Base-by-base conservation (phyloP, 208 protist genomes). In the Acanthamoeba royreba region DNA sequence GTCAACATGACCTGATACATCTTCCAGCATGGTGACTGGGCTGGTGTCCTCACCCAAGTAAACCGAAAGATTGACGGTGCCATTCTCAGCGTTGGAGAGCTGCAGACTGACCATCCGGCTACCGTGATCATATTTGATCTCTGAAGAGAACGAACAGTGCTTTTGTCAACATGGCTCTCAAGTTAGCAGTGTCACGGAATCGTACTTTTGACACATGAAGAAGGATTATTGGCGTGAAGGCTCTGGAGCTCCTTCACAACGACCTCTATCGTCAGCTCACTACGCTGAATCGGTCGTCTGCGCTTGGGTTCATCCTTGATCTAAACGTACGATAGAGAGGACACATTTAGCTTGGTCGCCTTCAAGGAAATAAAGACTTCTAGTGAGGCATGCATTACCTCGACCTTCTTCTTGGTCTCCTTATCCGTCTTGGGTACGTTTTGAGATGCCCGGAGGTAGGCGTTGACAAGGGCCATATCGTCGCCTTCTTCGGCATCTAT, bases 181-280 rank as follows among this genome's bases (percentile, higher is more conserved):
- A 19, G 49, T 55, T 55, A 19, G 49, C 49, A 25, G 49, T 55
- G 49, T 55, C 49, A 25, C 13, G 17, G 61, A 38, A 72, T n/a
- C n/a, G 43, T 87, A 87, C 77, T 87, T 22, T 87, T 87, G 19
- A 87, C 77, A 22, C 77, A 87, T 4, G 77, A 87, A 46, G n/a
- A 40, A 25, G 42, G 42, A 22, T 31, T 87, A 22, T 87, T 55
- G 25, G 40, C 38, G 77, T 87, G 38, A 28, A 87, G 28, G 5
- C 22, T 31, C 15, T 87, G 77, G 9, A 87, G 22, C 77, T 87
- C 77, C 47, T 87, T 31, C 2, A 87, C 31, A 17, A 87, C 33
- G 15, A 31, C 45, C 45, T 28, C 43, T 11, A 42, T 49, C 2
- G 77, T 43, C 1, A 0, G 19, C 47, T 87, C 45, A 35, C 77